These are phyloP conservation scores for Sphenostylis stenocarpa DNA, from an alignment of 306 rosid genomes.

Conservation along the genomic window DNA sequence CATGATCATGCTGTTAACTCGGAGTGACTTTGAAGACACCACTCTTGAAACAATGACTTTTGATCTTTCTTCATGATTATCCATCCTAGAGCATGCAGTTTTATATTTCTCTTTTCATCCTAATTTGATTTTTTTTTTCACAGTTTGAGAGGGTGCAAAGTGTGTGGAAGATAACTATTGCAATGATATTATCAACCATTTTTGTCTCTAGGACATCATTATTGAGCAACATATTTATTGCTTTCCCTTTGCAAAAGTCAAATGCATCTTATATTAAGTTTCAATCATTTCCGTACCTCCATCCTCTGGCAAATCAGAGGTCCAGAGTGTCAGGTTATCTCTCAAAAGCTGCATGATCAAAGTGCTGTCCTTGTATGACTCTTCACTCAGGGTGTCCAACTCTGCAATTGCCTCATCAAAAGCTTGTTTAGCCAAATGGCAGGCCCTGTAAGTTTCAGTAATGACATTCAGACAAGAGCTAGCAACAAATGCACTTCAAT, in stretches of 20 bases:
- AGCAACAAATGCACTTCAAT: constrained; percentile 14
- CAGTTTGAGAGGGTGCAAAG: background rate
- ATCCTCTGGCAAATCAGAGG: constrained; percentile 99
- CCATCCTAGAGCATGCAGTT: background rate
- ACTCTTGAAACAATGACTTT: constrained; percentile 4
- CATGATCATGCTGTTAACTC: constrained; percentile 19
- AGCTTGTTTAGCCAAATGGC: constrained; percentile 99
- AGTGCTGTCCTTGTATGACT: constrained; percentile 98
- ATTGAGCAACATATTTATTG: constrained; percentile 7
- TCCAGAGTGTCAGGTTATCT: constrained; percentile 99
- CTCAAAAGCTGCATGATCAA: constrained; percentile 97
- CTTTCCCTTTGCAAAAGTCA: background rate
- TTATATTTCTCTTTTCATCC: background rate
- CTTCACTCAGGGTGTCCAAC: constrained; percentile 98
- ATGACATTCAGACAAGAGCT: constrained; percentile 29
- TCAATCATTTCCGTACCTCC: constrained; percentile 63
- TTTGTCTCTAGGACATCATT: background rate
- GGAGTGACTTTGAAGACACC: background rate
- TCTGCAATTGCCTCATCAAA: constrained; percentile 98
- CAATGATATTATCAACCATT: constrained; percentile 8
- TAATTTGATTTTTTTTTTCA: constrained; percentile 9
- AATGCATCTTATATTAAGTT: constrained; percentile 11
- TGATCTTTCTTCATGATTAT: background rate
- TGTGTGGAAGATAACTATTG: background rate
- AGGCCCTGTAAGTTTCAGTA: constrained; percentile 70